Base-by-base conservation (phyloP, 2,329 filamentous ascomycete genomes). In the Fusarium cicatricum region DNA sequence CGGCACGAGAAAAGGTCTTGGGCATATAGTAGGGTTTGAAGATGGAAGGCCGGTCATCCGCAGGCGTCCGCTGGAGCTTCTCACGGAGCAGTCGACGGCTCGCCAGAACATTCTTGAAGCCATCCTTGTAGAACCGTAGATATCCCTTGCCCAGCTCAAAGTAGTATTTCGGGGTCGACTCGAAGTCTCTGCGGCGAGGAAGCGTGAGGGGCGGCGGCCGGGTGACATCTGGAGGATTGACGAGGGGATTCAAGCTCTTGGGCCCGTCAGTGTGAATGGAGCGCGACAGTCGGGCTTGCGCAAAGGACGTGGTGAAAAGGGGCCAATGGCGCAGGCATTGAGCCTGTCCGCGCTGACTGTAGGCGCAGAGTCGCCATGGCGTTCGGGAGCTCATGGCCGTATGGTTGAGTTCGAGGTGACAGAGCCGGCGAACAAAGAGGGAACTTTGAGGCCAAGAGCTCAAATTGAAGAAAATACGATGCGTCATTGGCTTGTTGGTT, bases 51-150 rank as follows among this genome's bases (percentile, higher is more conserved):
- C 77, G 74, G 42, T 87, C 89, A 54, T 87, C 82, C 1, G 80
- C 75, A 9, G 88, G 80, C n/a, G 74, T 71, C 46, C 68, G 60
- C 44, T 69, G 65, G 50, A 77, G 71, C 72, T 71, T 80, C 68
- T 77, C 74, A 45, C 76, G 74, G 12, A 88, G 72, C 11, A 82
- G 80, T 17, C 77, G 71, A 41, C 84, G 81, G 65, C 96, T 97
- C 55, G 79, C 76, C 72, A 86, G 87, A 45, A 96, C 87, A 66
- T 89, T 86, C 70, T 87, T 87, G 28, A 97, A 76, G 15, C 93
- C 94, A 1, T 85, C 82, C 76, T 95, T 96, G 85, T 97, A 98
- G 83, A 98, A 98, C 31, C 75, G 75, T 10, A 90, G 74, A 75
- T 96, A 97, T 45, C 90, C 86, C 72, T 90, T 89, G 59, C 91